Conservation (phyloP, 1,284 basidiomycete species). For the Sanghuangporus sanghuang region DNA sequence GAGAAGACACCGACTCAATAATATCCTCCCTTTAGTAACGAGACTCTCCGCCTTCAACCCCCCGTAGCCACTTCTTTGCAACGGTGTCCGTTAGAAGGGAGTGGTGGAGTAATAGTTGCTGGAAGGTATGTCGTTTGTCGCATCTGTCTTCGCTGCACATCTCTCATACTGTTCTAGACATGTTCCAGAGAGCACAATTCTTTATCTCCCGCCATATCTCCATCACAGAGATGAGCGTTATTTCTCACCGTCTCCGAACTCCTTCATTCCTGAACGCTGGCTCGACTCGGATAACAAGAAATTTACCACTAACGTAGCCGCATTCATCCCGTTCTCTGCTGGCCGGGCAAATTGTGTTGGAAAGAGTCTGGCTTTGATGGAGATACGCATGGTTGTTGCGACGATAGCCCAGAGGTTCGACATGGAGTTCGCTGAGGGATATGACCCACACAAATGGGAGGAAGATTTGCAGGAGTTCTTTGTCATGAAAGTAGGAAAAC, state of each 20-base stretch:
- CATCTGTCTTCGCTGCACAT: not conserved
- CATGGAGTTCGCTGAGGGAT: slow-evolving; percentile 25
- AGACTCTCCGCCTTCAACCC: slow-evolving; percentile 10
- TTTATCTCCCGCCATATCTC: slow-evolving; percentile 42
- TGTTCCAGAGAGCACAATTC: slow-evolving; percentile 43
- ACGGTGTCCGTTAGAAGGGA: slow-evolving; percentile 2
- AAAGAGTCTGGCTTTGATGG: slow-evolving; percentile 28
- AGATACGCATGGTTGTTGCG: slow-evolving; percentile 28
- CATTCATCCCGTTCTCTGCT: slow-evolving; percentile 30
- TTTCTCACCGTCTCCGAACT: slow-evolving; percentile 34
- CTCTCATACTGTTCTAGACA: slow-evolving; percentile 28
- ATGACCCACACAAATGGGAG: slow-evolving; percentile 25
- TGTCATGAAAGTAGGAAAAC: slow-evolving; percentile 25
- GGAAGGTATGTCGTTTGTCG: not conserved
- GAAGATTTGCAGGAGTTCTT: slow-evolving; percentile 27
- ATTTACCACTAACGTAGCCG: slow-evolving; percentile 31
- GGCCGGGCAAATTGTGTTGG: slow-evolving; percentile 33
- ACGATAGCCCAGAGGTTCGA: slow-evolving; percentile 29
- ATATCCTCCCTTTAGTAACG: not conserved
- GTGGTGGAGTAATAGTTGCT: slow-evolving; percentile 8
- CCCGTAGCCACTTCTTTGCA: slow-evolving; percentile 6
- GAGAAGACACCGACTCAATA: not conserved
- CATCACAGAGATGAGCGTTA: slow-evolving; percentile 37
- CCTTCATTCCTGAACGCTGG: slow-evolving; percentile 41
- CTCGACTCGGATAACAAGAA: slow-evolving; percentile 20